Base-by-base conservation (phyloP, 75 land plant species). In the Selaginella moellendorffii region DNA sequence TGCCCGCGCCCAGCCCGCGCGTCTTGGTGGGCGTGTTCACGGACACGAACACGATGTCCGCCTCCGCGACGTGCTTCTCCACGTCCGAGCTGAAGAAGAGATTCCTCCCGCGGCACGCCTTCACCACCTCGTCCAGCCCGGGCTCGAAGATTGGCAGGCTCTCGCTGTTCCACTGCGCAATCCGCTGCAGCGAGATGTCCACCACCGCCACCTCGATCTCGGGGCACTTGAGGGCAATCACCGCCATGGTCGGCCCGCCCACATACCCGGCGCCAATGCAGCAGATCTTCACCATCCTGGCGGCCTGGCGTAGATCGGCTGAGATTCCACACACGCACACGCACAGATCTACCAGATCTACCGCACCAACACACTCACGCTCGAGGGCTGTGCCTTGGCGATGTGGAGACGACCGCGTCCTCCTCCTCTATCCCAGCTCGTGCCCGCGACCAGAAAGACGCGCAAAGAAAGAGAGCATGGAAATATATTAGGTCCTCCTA, bases 11-110 rank as follows among this genome's bases (percentile, higher is more conserved):
- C 52, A 88, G 81, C 10, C 93, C 93, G 1, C 79, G 68, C n/a
- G 90, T 85, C 69, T 88, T 88, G 26, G 93, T 88, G 14, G 93
- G 93, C 1, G 93, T 88, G 73, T 88, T 88, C 20, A 88, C 92
- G 1, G 92, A 87, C 5, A 86, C 90, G 29, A 86, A 86, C 68
- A 86, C 73, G 24, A 87, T 87, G 68, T 84, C 91, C 0, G 91
- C 80, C 28, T 24, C 87, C 19, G 70, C 31, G 22, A 81, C 69
- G 59, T 84, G 81, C 56, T 75, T 80, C 78, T 85, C 93, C 0
- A 88, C 78, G 52, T 88, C 80, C 0, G 93, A 78, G 74, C 81
- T 78, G 83, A 86, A 86, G 78, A 83, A 86, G 27, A 86, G 76
- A 72, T 86, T 86, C 69, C 68, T 79, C 19, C 86, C 90, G 21